Evolutionary conservation across 2,329 filamentous ascomycete genomes (phyloP).

Genomic region (Fusarium sp.): DNA sequence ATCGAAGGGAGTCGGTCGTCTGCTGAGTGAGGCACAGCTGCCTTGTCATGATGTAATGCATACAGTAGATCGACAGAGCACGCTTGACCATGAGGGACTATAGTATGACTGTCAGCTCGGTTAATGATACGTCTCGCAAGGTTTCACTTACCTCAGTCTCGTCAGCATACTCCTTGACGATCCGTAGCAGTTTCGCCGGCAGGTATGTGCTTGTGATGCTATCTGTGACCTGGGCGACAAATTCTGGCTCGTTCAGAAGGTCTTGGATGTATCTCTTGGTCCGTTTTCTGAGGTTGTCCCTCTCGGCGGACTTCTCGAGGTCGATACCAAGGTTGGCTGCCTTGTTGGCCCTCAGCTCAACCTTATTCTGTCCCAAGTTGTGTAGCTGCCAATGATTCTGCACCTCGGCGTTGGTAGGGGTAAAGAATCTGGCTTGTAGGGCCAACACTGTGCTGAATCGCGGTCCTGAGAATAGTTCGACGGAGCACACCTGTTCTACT

Average conservation of each 20-base stretch:
- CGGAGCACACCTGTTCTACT: constrained; percentile 51
- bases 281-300: constrained; percentile 57
- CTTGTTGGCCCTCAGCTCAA: constrained; percentile 53
- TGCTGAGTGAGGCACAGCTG: constrained; percentile 61
- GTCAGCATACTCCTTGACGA: constrained; percentile 59
- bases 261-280: constrained; percentile 60
- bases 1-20: constrained; percentile 53
- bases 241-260: constrained; percentile 58
- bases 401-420: constrained; percentile 57
- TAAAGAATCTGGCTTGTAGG: constrained; percentile 63
- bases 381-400: constrained; percentile 61
- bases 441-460: constrained; percentile 56
- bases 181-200: constrained; percentile 56
- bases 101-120: constrained; percentile 15
- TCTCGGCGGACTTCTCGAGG: constrained; percentile 51
- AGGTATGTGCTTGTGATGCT: constrained; percentile 55
- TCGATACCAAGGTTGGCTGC: constrained; percentile 64
- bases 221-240: constrained; percentile 61
- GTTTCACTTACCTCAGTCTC: constrained; percentile 53
- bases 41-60: constrained; percentile 66
- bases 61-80: constrained; percentile 64
- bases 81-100: constrained; percentile 61
- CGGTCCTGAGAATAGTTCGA: constrained; percentile 60
- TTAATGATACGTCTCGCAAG: constrained; percentile 8
- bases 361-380: constrained; percentile 47